Conservation (phyloP, 1,284 basidiomycete species). For the Grifola frondosa region DNA sequence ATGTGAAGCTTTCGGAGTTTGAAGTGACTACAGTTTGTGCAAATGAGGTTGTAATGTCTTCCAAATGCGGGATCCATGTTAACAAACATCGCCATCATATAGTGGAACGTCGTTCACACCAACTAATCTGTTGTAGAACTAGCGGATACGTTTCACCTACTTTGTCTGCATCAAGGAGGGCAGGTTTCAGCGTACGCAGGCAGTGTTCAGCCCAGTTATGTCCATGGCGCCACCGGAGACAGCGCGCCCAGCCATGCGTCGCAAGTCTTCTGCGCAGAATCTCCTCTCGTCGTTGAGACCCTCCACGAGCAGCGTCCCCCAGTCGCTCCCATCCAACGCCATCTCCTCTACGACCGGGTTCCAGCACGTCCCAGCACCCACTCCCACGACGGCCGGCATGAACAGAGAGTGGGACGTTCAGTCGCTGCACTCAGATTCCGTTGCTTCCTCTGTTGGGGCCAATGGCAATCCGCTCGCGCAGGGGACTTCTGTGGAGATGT, state of each 20-base stretch:
- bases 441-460: slow-evolving; percentile 9
- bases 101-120: too few relatives aligned
- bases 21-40: too few relatives aligned
- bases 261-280: slow-evolving; percentile 83
- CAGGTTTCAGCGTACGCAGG: slow-evolving; percentile 20
- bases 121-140: too few relatives aligned
- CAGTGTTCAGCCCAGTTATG: slow-evolving; percentile 24
- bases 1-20: too few relatives aligned
- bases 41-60: too few relatives aligned
- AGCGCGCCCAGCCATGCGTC: slow-evolving; percentile 66
- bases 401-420: slow-evolving; percentile 71
- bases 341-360: slow-evolving; percentile 25
- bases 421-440: slow-evolving; percentile 33
- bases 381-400: slow-evolving; percentile 36
- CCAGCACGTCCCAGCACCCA: slow-evolving; percentile 31
- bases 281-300: slow-evolving; percentile 74
- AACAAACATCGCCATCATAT: too few relatives aligned
- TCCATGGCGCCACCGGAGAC: slow-evolving; percentile 28
- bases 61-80: too few relatives aligned
- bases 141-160: too few relatives aligned
- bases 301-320: slow-evolving; percentile 23
- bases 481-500: slow-evolving; percentile 71
- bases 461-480: slow-evolving; percentile 47
- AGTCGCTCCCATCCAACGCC: slow-evolving; percentile 17
- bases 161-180: slow-evolving; percentile 9